A percentile compares a stretch with the other conserved stretches of the same genome.
Conservation (phyloP, 1,139 yeast genomes). For the Yamadazyma atlantica region DNA sequence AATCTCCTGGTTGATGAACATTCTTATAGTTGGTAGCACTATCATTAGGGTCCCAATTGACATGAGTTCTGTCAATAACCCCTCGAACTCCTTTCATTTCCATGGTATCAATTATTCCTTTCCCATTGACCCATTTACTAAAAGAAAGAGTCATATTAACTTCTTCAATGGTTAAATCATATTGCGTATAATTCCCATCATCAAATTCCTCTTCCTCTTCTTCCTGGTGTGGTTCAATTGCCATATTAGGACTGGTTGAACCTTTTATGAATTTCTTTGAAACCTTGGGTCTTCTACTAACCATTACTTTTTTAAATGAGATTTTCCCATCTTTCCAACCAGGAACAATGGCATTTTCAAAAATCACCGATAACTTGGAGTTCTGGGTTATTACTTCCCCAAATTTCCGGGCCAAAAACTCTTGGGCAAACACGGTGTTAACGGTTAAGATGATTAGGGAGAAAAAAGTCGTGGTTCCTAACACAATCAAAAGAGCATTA, state of each 20-base stretch:
- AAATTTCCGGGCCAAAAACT: conserved; percentile 73
- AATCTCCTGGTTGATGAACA: conserved; percentile 79
- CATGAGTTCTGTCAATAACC: conserved; percentile 86
- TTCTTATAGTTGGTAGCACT: conserved; percentile 82
- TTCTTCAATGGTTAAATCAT: conserved; percentile 85
- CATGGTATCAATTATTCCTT: conserved; percentile 80
- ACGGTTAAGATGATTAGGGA: conserved; percentile 74
- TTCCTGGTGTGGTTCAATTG: not conserved
- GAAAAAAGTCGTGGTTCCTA: conserved; percentile 89
- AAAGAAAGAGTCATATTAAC: conserved; percentile 79
- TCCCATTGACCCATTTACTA: conserved; percentile 85
- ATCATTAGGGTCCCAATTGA: conserved; percentile 77
- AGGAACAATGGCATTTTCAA: conserved; percentile 93
- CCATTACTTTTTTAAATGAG: conserved; percentile 79
- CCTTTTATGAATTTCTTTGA: conserved; percentile 61
- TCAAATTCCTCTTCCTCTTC: conserved; percentile 35
- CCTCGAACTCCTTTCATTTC: conserved; percentile 87
- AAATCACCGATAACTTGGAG: conserved; percentile 82
- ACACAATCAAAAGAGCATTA: conserved; percentile 69
- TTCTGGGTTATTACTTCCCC: conserved; percentile 85
- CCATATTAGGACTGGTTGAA: conserved; percentile 27
- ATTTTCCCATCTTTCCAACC: conserved; percentile 91
- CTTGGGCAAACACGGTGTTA: conserved; percentile 90
- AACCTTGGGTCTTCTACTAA: conserved; percentile 74
- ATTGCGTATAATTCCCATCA: conserved; percentile 95